These are phyloP conservation scores for Chrysosporium queenslandicum DNA, from an alignment of 2,329 filamentous ascomycete genomes.

Conservation along the genomic window DNA sequence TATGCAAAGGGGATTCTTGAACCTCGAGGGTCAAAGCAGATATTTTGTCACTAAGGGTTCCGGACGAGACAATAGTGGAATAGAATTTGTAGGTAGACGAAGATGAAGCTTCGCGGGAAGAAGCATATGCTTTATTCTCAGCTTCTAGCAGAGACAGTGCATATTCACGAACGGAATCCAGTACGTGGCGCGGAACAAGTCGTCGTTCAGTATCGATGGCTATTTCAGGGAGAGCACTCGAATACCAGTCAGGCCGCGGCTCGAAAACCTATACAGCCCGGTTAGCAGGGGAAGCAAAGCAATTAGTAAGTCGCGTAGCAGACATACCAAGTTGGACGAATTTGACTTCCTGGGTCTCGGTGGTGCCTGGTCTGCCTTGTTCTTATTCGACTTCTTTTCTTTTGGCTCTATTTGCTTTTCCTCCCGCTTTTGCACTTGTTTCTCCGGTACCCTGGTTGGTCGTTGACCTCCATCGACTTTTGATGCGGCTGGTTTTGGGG, in stretches of 20 bases:
- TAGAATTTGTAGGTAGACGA: slow-evolving; percentile 92
- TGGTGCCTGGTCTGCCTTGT: not conserved
- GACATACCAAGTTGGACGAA: slow-evolving; percentile 12
- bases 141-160: slow-evolving; percentile 64
- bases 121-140: slow-evolving; percentile 66
- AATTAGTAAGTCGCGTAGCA: not conserved
- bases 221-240: slow-evolving; percentile 47
- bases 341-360: not conserved
- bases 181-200: slow-evolving; percentile 42
- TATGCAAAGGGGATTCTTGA: slow-evolving; percentile 93
- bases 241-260: slow-evolving; percentile 59
- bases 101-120: slow-evolving; percentile 59
- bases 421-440: slow-evolving; percentile 14
- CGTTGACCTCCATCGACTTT: not conserved
- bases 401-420: slow-evolving; percentile 15
- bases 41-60: slow-evolving; percentile 92
- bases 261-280: slow-evolving; percentile 42
- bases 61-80: slow-evolving; percentile 91
- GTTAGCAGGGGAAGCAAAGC: not conserved
- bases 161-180: slow-evolving; percentile 53
- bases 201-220: slow-evolving; percentile 38
- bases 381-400: slow-evolving; percentile 28
- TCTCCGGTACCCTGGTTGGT: not conserved
- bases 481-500: slow-evolving; percentile 30
- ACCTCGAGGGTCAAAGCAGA: slow-evolving; percentile 88